Evolutionary conservation across 164 flowering plant species (phyloP), one percentile per base, ranked within the genome.

Genomic region (Tetrastigma voinierianum): DNA sequence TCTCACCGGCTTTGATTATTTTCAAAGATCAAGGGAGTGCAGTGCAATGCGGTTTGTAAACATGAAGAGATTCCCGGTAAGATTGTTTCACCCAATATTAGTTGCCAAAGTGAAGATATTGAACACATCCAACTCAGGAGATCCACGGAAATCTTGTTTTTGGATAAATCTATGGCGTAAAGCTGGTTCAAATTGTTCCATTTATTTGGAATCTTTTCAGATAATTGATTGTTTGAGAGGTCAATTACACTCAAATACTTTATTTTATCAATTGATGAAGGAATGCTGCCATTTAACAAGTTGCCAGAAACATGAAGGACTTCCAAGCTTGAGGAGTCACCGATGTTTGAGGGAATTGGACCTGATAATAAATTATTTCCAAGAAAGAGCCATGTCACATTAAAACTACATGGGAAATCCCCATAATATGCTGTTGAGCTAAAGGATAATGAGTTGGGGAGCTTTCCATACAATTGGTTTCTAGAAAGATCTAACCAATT

Each of bases 141-240:
- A 85, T 76, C 0, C n/a, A 25, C 83, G 1, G 68, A 62, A 14
- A 83, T 15, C 19, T 51, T 54, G 45, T 83, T 83, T n/a, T 59
- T 56, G 13, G 62, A 51, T 32, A 82, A 18, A 58, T 69, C 67
- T 0, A 80, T 21, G 10, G 25, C 21, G 4, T 12, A 2, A 3
- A 82, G n/a, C 0, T 4, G 1, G 0, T 5, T 13, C 12, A 40
- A n/a, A 16, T 63, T 23, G 4, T 17, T 16, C 77, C 82, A 75
- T 62, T 62, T 64, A 7, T 57, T 5, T 7, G 79, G 79, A 48
- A 78, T 19, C 2, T 59, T 32, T 4, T 79, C 79, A 0, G 74
- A 78, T 0, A 78, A 17, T 1, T 18, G 32, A 40, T 82, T 82
- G 25, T 53, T 48, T 21, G 71, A 53, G 3, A 76, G 68, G 43